phyloP scores from a whole-genome alignment of 176 grass and related monocot genomes.

The Oryza nivara region DNA sequence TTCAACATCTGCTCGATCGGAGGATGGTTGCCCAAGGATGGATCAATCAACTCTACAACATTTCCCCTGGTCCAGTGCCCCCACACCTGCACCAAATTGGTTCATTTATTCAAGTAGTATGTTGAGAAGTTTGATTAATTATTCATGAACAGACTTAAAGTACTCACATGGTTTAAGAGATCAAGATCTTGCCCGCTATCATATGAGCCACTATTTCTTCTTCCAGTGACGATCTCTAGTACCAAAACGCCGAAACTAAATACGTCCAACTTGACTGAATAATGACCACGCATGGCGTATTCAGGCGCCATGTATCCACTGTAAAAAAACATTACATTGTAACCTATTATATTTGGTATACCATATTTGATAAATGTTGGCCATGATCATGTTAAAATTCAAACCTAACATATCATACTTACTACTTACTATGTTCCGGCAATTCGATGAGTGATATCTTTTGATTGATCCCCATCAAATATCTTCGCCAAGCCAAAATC shows the following conservation, averaged over 20 bases:
- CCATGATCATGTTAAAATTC: not conserved
- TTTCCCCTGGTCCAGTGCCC: slow-evolving; percentile 52
- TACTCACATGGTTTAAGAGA: slow-evolving; percentile 50
- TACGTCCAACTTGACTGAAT: no score
- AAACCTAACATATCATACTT: slow-evolving; percentile 21
- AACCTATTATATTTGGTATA: not conserved
- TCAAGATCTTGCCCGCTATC: not conserved
- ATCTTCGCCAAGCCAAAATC: slow-evolving; percentile 67
- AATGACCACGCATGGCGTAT: no score
- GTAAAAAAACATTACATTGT: not conserved
- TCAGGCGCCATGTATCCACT: not conserved
- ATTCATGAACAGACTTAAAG: not conserved
- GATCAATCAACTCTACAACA: slow-evolving; percentile 35
- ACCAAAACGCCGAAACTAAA: no score
- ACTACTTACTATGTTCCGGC: slow-evolving; percentile 78
- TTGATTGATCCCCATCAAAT: slow-evolving; percentile 49
- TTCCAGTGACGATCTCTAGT: not conserved
- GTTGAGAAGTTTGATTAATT: not conserved
- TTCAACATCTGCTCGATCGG: slow-evolving; percentile 45
- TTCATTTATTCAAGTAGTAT: not conserved
- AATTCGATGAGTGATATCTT: slow-evolving; percentile 34
- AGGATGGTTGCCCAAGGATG: slow-evolving; percentile 20
- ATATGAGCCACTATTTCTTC: slow-evolving; percentile 42
- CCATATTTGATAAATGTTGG: not conserved
- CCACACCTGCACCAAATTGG: slow-evolving; percentile 49